Conservation (phyloP, 495 filamentous ascomycete species). For the Aspergillus conjunctus region DNA sequence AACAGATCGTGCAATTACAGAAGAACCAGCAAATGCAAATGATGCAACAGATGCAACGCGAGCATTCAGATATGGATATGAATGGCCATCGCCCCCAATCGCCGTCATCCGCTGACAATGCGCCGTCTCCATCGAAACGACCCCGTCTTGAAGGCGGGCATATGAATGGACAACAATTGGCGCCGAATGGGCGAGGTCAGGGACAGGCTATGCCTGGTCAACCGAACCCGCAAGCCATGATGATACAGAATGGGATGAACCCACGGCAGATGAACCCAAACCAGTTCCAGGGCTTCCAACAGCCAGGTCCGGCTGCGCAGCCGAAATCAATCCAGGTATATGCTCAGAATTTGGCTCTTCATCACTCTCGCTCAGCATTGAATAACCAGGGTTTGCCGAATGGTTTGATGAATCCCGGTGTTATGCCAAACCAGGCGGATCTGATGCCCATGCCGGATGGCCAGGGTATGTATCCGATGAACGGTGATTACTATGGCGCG, state of each 20-base stretch:
- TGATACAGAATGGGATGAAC: conserved; percentile 77
- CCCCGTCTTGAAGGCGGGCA: conserved; percentile 77
- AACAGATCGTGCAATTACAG: conserved; percentile 66
- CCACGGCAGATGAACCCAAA: conserved; percentile 70
- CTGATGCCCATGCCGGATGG: conserved; percentile 77
- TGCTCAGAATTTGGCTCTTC: conserved; percentile 77
- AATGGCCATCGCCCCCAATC: conserved; percentile 80
- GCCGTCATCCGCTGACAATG: conserved; percentile 80
- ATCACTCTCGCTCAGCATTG: conserved; percentile 64
- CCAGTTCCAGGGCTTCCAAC: conserved; percentile 75
- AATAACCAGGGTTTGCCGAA: conserved; percentile 73
- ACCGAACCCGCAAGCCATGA: conserved; percentile 64
- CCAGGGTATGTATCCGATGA: conserved; percentile 54
- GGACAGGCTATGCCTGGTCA: conserved; percentile 71
- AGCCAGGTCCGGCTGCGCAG: conserved; percentile 60
- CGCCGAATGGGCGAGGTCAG: conserved; percentile 75
- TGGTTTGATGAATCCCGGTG: conserved; percentile 59
- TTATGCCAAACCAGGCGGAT: conserved; percentile 70
- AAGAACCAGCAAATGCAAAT: conserved; percentile 65
- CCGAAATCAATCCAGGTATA: conserved; percentile 84
- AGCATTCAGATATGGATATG: conserved; percentile 85
- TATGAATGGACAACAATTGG: conserved; percentile 76
- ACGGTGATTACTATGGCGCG: conserved; percentile 66
- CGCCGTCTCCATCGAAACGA: conserved; percentile 88
- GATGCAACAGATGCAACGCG: conserved; percentile 77